Percentiles rank a stretch among this genome's conserved stretches.
phyloP scores from a whole-genome alignment of 768 basidiomycete species.

The Daedaleopsis nitida region DNA sequence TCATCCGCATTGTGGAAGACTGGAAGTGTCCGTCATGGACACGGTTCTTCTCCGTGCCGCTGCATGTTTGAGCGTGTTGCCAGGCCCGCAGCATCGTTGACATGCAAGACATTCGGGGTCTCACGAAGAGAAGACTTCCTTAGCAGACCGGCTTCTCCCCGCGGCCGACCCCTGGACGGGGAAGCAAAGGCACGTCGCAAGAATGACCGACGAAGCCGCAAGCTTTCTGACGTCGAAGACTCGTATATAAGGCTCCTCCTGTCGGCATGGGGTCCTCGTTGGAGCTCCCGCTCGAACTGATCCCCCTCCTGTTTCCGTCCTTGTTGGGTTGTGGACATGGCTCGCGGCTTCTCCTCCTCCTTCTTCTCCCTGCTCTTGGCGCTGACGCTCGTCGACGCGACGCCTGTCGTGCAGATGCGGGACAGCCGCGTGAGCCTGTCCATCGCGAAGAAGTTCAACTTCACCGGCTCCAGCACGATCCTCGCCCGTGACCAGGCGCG shows the following conservation, averaged over 20 bases:
- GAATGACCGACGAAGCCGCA: neutral
- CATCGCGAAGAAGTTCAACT: conserved; percentile 56
- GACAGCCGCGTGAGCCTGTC: conserved; percentile 40
- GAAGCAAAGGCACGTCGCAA: neutral
- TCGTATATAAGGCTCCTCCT: neutral
- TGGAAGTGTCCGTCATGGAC: neutral
- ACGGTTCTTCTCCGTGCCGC: neutral
- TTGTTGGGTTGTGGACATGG: conserved; percentile 16
- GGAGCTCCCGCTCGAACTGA: neutral
- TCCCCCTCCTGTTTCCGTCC: neutral
- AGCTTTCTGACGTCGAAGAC: neutral
- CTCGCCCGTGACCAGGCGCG: conserved; percentile 53
- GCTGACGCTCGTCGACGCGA: conserved; percentile 24
- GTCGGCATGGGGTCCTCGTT: neutral
- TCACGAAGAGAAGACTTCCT: neutral
- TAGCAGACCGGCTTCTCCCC: neutral
- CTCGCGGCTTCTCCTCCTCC: conserved; percentile 23
- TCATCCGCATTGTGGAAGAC: too few relatives aligned
- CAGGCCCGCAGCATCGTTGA: neutral
- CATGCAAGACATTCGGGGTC: neutral
- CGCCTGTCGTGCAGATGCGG: conserved; percentile 23
- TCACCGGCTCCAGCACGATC: conserved; percentile 50
- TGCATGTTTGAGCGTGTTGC: neutral
- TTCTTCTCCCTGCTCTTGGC: conserved; percentile 28
- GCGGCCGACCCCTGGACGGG: too few relatives aligned